These are phyloP conservation scores for Extremus antarcticus DNA, from an alignment of 495 filamentous ascomycete genomes.

Conservation along the genomic window DNA sequence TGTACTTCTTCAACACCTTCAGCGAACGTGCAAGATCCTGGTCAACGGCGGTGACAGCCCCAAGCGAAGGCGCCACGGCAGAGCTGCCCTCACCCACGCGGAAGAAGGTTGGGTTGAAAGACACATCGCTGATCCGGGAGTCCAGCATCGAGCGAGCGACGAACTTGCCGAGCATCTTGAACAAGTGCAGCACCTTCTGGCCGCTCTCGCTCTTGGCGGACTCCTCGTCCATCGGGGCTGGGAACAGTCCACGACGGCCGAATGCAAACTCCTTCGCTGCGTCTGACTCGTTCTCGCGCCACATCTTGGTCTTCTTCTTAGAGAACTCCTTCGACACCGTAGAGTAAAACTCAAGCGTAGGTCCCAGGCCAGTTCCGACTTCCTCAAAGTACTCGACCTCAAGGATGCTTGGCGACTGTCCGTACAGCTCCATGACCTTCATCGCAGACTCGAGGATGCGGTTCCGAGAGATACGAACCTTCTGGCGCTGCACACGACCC, in stretches of 20 bases:
- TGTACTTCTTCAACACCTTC: constrained; percentile 80
- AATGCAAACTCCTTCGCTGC: constrained; percentile 75
- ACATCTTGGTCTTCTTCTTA: constrained; percentile 90
- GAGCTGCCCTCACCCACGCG: constrained; percentile 68
- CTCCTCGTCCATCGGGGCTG: constrained; percentile 76
- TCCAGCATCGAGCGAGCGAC: constrained; percentile 97
- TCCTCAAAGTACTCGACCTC: constrained; percentile 99
- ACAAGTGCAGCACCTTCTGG: constrained; percentile 72
- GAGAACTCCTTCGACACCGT: constrained; percentile 96
- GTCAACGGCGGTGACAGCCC: constrained; percentile 87
- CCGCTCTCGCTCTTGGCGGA: constrained; percentile 64
- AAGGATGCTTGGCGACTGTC: constrained; percentile 83
- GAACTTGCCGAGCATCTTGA: constrained; percentile 93
- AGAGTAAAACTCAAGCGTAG: constrained; percentile 96
- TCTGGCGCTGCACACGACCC: constrained; percentile 89
- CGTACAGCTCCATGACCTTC: constrained; percentile 99
- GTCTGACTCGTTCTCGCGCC: constrained; percentile 81
- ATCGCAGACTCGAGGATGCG: constrained; percentile 93
- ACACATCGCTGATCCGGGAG: constrained; percentile 94
- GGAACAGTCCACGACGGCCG: constrained; percentile 78
- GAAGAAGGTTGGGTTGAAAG: constrained; percentile 97
- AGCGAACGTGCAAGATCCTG: constrained; percentile 74
- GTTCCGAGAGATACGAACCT: constrained; percentile 85
- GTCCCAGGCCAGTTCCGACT: constrained; percentile 91
- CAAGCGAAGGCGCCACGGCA: constrained; percentile 72